Evolutionary conservation across 2,329 filamentous ascomycete species (phyloP).

Genomic region (Fusarium pseudoanthophilum): DNA sequence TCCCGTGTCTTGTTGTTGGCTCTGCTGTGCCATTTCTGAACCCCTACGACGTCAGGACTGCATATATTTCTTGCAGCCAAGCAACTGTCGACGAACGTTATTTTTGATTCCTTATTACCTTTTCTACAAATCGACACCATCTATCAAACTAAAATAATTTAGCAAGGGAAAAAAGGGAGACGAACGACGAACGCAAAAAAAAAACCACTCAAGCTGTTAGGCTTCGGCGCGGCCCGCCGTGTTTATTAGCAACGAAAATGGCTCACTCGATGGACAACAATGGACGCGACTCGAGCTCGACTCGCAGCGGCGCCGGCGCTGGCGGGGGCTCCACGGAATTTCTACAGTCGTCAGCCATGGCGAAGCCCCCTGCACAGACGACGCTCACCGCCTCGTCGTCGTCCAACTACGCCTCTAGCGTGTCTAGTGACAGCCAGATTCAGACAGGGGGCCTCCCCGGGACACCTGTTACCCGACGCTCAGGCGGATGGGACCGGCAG

Average conservation of each 20-base stretch:
- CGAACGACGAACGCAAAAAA: background rate
- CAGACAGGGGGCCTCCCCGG: slow-evolving; percentile 35
- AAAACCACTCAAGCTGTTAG: background rate
- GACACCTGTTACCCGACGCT: slow-evolving; percentile 36
- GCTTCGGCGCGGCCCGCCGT: slow-evolving; percentile 33
- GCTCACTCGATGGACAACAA: slow-evolving; percentile 18
- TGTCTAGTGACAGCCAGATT: slow-evolving; percentile 32
- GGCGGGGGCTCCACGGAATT: slow-evolving; percentile 14
- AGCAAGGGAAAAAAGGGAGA: background rate
- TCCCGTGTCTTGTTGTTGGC: background rate
- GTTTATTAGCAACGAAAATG: slow-evolving; percentile 17
- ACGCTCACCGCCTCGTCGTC: slow-evolving; percentile 39
- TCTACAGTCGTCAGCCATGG: slow-evolving; percentile 14
- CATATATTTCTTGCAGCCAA: background rate
- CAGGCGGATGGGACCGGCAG: slow-evolving; percentile 41
- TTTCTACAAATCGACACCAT: background rate
- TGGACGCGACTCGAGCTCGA: slow-evolving; percentile 15
- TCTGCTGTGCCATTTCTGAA: background rate
- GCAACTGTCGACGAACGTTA: background rate
- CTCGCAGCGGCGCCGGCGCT: slow-evolving; percentile 6
- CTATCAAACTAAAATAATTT: slow-evolving; percentile 20
- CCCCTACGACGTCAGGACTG: background rate
- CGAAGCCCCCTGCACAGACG: slow-evolving; percentile 18
- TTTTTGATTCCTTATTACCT: background rate
- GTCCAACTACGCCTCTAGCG: slow-evolving; percentile 37